Conservation (phyloP, 352 stramenopile species). For the Ophiocytium majus region DNA sequence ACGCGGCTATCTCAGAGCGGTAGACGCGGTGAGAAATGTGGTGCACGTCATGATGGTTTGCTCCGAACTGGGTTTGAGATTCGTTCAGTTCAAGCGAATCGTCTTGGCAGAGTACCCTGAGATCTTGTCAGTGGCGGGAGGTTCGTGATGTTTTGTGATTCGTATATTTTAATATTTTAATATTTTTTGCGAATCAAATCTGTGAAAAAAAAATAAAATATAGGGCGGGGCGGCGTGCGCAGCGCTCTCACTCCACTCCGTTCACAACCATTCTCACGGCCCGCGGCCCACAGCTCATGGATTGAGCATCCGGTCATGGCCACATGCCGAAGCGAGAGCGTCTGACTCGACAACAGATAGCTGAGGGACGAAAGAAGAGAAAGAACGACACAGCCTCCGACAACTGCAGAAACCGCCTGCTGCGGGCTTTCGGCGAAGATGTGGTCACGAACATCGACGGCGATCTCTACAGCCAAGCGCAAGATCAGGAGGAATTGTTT, state of each 20-base stretch:
- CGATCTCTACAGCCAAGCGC: background rate
- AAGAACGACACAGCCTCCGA: background rate
- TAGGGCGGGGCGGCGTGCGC: too few species aligned
- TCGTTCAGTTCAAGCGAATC: background rate
- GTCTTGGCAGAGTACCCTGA: background rate
- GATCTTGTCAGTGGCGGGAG: background rate
- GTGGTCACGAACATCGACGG: background rate
- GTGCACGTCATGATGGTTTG: background rate
- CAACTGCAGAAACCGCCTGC: background rate
- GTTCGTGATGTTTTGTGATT: background rate
- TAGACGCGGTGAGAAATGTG: background rate
- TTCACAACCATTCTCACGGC: background rate
- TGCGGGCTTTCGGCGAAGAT: background rate
- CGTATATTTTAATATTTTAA: background rate
- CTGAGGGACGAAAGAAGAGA: background rate
- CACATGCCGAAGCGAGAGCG: background rate
- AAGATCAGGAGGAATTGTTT: background rate
- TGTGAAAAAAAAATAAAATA: too few species aligned
- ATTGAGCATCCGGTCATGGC: background rate
- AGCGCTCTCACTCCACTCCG: background rate
- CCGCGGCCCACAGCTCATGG: background rate
- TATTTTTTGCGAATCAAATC: background rate
- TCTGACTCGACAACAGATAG: background rate
- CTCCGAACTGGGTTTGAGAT: background rate
- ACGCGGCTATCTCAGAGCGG: background rate